phyloP scores from a whole-genome alignment of 805 yeast genomes.

The Saccharomycopsis capsularis region DNA sequence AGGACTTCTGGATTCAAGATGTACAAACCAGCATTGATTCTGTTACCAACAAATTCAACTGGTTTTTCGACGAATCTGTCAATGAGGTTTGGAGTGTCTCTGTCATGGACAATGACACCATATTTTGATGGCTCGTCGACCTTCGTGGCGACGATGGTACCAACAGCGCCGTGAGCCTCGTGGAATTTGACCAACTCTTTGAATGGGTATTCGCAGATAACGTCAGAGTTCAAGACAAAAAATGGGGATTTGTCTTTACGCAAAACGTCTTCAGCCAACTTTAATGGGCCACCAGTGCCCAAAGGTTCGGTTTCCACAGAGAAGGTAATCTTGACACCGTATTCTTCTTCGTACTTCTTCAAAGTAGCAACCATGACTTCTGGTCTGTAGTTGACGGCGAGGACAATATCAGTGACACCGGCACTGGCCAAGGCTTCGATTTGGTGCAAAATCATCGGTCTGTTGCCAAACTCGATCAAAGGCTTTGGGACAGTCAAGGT shows the following conservation, averaged over 20 bases:
- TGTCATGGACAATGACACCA: constrained; percentile 98
- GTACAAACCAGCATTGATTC: constrained; percentile 99
- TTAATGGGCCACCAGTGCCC: constrained; percentile 99
- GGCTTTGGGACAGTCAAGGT: constrained; percentile 95
- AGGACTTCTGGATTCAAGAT: constrained; percentile 96
- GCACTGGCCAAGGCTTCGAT: constrained; percentile 96
- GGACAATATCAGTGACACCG: constrained; percentile 96
- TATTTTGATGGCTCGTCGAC: constrained; percentile 99
- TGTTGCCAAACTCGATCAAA: constrained; percentile 95
- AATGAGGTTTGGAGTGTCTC: constrained; percentile 89
- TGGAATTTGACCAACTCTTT: constrained; percentile 88
- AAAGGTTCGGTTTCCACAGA: constrained; percentile 99
- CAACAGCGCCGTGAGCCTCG: constrained; percentile 91
- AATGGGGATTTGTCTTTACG: constrained; percentile 94
- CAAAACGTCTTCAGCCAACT: constrained; percentile 89
- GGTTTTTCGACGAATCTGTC: constrained; percentile 99
- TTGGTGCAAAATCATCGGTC: constrained; percentile 98
- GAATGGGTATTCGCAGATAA: constrained; percentile 98
- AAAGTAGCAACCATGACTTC: constrained; percentile 97
- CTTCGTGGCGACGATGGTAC: constrained; percentile 98
- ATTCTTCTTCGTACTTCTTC: constrained; percentile 88
- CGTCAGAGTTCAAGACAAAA: constrained; percentile 96
- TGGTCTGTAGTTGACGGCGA: constrained; percentile 99
- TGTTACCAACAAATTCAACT: constrained; percentile 98
- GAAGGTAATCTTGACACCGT: constrained; percentile 92